phyloP scores from a whole-genome alignment of 1,284 basidiomycete species.

The Apiotrichum laibachii region DNA sequence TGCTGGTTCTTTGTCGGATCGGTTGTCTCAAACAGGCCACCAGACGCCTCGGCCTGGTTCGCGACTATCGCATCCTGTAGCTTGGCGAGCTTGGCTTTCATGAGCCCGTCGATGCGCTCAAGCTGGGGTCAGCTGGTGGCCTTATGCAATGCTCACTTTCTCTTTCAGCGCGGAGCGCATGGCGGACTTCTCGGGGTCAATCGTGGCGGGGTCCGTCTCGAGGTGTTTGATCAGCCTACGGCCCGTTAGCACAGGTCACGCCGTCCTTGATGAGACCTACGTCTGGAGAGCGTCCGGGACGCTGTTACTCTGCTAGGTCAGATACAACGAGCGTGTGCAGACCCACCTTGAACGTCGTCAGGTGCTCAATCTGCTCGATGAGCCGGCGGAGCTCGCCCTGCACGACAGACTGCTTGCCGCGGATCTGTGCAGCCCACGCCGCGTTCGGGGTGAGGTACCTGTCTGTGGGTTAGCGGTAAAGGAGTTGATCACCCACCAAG shows the following conservation, averaged over 20 bases:
- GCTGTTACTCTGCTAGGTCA: conserved; percentile 9
- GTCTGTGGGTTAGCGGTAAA: conserved; percentile 24
- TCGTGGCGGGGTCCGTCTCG: neutral
- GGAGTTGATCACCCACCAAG: conserved; percentile 31
- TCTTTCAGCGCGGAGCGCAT: conserved; percentile 28
- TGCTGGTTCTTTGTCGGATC: conserved; percentile 35
- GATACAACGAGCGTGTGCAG: neutral
- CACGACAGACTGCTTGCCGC: conserved; percentile 36
- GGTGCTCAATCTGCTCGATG: conserved; percentile 33
- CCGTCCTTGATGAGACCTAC: neutral
- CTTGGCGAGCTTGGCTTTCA: conserved; percentile 25
- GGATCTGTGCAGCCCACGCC: conserved; percentile 30
- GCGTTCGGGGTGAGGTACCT: conserved; percentile 38
- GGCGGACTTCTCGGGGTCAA: conserved; percentile 7
- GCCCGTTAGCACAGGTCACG: neutral
- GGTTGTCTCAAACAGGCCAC: conserved; percentile 34
- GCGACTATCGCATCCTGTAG: conserved; percentile 29
- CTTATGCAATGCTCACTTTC: conserved; percentile 24
- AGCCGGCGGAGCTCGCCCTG: conserved; percentile 31
- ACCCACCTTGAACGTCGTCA: conserved; percentile 36
- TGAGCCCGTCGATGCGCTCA: conserved; percentile 8
- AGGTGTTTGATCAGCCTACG: conserved; percentile 34
- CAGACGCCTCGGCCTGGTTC: conserved; percentile 20
- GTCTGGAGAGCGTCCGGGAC: conserved; percentile 13
- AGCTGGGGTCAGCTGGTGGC: conserved; percentile 6